Percentiles rank a stretch among this genome's conserved stretches.
These are phyloP conservation scores for Cynanchum wilfordii DNA, from an alignment of 257 asterid species.

Conservation along the genomic window DNA sequence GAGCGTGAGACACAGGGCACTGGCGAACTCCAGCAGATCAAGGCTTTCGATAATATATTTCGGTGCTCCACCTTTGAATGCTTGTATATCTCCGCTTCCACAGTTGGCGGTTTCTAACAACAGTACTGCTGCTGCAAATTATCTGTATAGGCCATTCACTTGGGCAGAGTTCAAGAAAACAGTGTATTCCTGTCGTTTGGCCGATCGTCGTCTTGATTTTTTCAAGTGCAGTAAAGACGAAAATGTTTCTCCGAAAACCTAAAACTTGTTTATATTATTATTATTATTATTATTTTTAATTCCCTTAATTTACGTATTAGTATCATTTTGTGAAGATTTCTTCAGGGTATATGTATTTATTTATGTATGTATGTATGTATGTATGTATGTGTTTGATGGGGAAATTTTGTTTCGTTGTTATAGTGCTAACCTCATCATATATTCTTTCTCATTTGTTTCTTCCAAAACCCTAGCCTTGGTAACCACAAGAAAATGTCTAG, in stretches of 20 bases:
- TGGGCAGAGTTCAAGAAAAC: conserved; percentile 65
- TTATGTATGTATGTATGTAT: too few relatives aligned
- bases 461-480: too few relatives aligned
- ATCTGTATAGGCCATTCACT: conserved; percentile 46
- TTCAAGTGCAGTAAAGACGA: conserved; percentile 25
- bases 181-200: conserved; percentile 42
- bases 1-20: conserved; percentile 63
- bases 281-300: too few relatives aligned
- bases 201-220: conserved; percentile 50
- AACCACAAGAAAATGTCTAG: too few relatives aligned
- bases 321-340: too few relatives aligned
- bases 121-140: conserved; percentile 1
- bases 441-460: too few relatives aligned
- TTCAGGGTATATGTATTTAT: too few relatives aligned
- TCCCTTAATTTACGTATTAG: too few relatives aligned
- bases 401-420: too few relatives aligned
- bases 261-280: not conserved
- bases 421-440: too few relatives aligned
- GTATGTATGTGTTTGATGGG: not conserved
- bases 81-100: conserved; percentile 38
- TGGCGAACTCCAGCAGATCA: conserved; percentile 34
- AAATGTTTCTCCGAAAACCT: not conserved
- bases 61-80: conserved; percentile 54
- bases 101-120: conserved; percentile 12
- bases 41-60: conserved; percentile 68